Conservation (phyloP, 169 alveolate species). For the Plasmodium inui region DNA sequence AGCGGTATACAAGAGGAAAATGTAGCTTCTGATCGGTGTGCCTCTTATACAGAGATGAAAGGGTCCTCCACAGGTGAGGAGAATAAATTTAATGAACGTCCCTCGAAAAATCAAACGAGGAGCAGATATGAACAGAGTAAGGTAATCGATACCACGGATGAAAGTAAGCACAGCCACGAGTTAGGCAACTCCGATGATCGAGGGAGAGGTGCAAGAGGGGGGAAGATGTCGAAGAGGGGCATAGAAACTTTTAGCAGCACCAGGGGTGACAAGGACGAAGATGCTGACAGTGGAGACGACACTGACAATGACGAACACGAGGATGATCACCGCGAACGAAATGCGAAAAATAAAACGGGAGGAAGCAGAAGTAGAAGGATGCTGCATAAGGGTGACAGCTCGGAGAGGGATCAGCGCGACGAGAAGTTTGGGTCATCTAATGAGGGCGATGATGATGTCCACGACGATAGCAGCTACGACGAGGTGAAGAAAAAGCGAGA, state of each 20-base stretch:
- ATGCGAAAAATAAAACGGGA: not conserved
- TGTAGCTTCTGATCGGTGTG: not conserved
- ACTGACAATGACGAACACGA: not conserved
- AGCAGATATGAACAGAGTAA: not conserved
- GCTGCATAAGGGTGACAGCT: not conserved
- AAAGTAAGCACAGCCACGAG: not conserved
- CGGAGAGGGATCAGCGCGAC: not conserved
- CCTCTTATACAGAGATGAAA: not conserved
- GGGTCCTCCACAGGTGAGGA: not conserved
- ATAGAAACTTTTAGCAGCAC: not conserved
- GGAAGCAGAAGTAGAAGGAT: not conserved
- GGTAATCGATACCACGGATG: not conserved
- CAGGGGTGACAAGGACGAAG: not conserved
- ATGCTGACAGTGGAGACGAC: not conserved
- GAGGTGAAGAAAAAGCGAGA: constrained; percentile 1
- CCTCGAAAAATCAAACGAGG: not conserved
- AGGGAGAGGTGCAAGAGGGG: not conserved
- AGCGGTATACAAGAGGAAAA: not conserved
- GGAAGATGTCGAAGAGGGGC: not conserved
- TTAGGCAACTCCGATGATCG: not conserved
- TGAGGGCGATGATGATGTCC: not conserved
- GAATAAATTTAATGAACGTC: not conserved
- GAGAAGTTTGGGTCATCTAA: not conserved
- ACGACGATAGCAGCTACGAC: not conserved
- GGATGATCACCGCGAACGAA: not conserved